Evolutionary conservation across 2,329 filamentous ascomycete species (phyloP).

Genomic region (Lecanicillium sp.): DNA sequence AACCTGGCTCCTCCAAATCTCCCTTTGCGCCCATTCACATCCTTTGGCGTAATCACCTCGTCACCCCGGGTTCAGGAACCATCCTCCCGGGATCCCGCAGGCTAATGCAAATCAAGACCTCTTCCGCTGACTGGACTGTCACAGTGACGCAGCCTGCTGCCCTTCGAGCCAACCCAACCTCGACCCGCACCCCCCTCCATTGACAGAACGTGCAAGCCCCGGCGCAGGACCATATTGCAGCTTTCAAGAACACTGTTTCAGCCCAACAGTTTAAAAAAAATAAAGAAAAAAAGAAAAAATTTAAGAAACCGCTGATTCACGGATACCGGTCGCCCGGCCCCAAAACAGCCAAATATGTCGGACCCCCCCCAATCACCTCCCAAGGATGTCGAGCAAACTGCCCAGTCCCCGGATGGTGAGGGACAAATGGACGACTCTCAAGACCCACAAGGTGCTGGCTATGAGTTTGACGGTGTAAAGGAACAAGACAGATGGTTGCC

Average conservation of each 20-base stretch:
- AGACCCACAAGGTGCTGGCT: slow-evolving; percentile 70
- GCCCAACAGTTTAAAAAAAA: slow-evolving; percentile 5
- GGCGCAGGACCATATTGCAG: slow-evolving; percentile 1
- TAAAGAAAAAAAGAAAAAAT: slow-evolving; percentile 39
- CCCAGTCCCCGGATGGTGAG: slow-evolving; percentile 90
- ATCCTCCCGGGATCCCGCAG: background rate
- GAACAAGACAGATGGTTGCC: slow-evolving; percentile 99
- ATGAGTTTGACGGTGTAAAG: slow-evolving; percentile 93
- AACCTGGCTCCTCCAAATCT: background rate
- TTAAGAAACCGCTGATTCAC: slow-evolving; percentile 53
- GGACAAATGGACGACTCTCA: slow-evolving; percentile 85
- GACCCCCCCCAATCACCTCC: slow-evolving; percentile 77
- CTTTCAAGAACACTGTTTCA: slow-evolving; percentile 5
- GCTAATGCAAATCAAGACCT: slow-evolving; percentile 9
- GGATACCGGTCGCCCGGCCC: slow-evolving; percentile 3
- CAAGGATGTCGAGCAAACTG: slow-evolving; percentile 90
- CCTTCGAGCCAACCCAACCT: slow-evolving; percentile 8
- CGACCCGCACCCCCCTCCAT: slow-evolving; percentile 1
- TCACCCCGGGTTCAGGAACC: slow-evolving; percentile 2
- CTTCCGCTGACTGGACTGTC: slow-evolving; percentile 1
- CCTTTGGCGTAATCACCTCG: background rate
- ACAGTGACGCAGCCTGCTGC: slow-evolving; percentile 7
- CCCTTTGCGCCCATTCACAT: background rate
- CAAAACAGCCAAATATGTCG: slow-evolving; percentile 82
- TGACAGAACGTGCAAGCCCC: slow-evolving; percentile 8